Conservation (phyloP, 2,329 filamentous ascomycete species). For the Juglanconis sp. region DNA sequence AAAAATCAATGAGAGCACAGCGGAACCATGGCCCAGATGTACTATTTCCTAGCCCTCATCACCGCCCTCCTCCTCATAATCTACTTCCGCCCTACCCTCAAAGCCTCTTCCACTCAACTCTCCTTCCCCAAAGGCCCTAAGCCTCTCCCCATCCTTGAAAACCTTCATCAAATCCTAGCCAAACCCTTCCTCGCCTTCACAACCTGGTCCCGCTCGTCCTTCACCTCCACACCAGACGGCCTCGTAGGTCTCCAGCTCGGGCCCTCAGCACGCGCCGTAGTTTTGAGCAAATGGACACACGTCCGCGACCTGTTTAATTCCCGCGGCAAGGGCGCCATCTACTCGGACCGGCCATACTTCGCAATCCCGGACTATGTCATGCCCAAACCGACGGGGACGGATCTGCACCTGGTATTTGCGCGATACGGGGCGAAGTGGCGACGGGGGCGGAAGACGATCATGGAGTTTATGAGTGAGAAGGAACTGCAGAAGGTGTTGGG, state of each 20-base stretch:
- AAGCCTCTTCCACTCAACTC: background rate
- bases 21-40: background rate
- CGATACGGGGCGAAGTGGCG: constrained; percentile 22
- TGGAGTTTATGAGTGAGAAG: constrained; percentile 19
- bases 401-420: constrained; percentile 21
- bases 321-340: constrained; percentile 20
- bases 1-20: too few relatives aligned
- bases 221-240: constrained; percentile 15
- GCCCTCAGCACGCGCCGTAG: constrained; percentile 18
- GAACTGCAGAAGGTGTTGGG: constrained; percentile 16
- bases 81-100: background rate
- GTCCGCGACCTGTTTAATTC: constrained; percentile 23
- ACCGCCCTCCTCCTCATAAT: background rate
- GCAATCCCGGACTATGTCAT: constrained; percentile 17
- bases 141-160: constrained; percentile 20
- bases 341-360: constrained; percentile 22
- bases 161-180: constrained; percentile 22
- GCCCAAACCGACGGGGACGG: constrained; percentile 15
- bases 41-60: background rate
- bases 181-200: constrained; percentile 21
- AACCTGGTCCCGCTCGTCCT: constrained; percentile 17
- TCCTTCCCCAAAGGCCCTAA: constrained; percentile 22
- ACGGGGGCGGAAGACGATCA: constrained; percentile 19
- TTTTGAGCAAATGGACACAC: constrained; percentile 22
- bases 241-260: constrained; percentile 22